phyloP scores from a whole-genome alignment of 1,284 basidiomycete species.

The Pseudomicrostroma phylloplanum region DNA sequence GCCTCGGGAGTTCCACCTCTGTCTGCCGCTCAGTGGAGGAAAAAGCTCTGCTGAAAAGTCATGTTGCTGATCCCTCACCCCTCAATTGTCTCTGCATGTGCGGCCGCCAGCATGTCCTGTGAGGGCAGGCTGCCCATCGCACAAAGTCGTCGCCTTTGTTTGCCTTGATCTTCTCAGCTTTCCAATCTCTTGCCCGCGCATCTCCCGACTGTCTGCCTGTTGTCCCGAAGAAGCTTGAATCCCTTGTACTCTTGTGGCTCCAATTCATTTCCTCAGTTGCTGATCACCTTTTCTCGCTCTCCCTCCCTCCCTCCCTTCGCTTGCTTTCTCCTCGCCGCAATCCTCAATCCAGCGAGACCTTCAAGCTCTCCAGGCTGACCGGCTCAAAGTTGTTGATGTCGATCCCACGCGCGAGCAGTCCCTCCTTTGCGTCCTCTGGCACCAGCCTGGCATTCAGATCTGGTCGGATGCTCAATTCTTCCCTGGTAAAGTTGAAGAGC shows the following conservation, averaged over 20 bases:
- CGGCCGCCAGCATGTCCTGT: no score
- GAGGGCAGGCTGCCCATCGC: no score
- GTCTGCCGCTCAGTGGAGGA: no score
- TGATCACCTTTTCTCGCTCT: neutral
- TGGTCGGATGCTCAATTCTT: constrained; percentile 92
- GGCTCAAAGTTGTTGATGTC: constrained; percentile 73
- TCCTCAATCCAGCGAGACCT: constrained; percentile 48
- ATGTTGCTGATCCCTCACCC: no score
- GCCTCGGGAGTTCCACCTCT: no score
- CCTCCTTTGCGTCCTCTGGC: constrained; percentile 78
- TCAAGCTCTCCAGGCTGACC: constrained; percentile 48
- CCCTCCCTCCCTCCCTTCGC: constrained; percentile 8
- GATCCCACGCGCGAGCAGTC: constrained; percentile 78
- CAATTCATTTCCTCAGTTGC: neutral
- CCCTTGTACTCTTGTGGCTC: neutral
- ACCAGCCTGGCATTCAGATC: constrained; percentile 87
- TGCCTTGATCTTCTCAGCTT: neutral
- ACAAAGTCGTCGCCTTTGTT: no score
- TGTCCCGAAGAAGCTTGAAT: neutral
- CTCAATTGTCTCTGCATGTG: no score
- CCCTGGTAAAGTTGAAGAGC: constrained; percentile 91
- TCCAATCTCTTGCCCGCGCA: neutral
- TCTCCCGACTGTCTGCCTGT: neutral
- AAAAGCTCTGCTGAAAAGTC: no score
- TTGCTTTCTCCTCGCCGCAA: constrained; percentile 17